Conservation (phyloP, 1,284 basidiomycete species). For the Cystobasidium slooffiae region DNA sequence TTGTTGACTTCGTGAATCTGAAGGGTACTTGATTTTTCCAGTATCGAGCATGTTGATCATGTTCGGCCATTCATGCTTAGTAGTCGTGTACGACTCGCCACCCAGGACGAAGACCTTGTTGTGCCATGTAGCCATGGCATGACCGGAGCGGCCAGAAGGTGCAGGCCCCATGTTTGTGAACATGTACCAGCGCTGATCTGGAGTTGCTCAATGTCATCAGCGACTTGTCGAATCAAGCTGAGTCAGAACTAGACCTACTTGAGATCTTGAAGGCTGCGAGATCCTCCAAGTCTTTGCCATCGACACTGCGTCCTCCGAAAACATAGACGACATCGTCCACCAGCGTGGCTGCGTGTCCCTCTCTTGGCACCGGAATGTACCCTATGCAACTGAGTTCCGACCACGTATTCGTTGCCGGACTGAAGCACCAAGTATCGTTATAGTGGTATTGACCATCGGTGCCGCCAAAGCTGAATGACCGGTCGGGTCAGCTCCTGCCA, state of each 20-base stretch:
- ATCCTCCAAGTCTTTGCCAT: conserved; percentile 94
- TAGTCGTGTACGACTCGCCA: conserved; percentile 79
- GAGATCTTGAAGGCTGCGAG: conserved; percentile 95
- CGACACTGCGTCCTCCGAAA: conserved; percentile 95
- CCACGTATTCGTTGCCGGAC: conserved; percentile 81
- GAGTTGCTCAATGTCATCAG: conserved; percentile 63
- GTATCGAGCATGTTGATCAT: conserved; percentile 90
- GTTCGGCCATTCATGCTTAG: conserved; percentile 64
- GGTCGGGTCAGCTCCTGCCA: background rate
- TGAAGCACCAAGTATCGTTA: conserved; percentile 98
- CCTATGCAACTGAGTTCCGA: conserved; percentile 94
- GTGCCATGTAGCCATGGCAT: conserved; percentile 90
- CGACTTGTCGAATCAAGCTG: conserved; percentile 12
- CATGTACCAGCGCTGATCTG: conserved; percentile 86
- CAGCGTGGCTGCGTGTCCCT: conserved; percentile 94
- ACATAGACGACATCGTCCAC: conserved; percentile 98
- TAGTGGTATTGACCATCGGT: conserved; percentile 99
- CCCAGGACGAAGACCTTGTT: conserved; percentile 89
- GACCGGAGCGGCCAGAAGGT: conserved; percentile 86
- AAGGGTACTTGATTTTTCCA: conserved; percentile 91
- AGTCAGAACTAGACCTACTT: conserved; percentile 64
- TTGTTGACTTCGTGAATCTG: conserved; percentile 60
- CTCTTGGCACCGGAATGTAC: conserved; percentile 92
- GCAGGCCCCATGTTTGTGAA: conserved; percentile 99
- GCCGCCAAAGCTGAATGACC: conserved; percentile 82